These are phyloP conservation scores for Dioscorea alata DNA, from an alignment of 106 monocot species.

Conservation along the genomic window DNA sequence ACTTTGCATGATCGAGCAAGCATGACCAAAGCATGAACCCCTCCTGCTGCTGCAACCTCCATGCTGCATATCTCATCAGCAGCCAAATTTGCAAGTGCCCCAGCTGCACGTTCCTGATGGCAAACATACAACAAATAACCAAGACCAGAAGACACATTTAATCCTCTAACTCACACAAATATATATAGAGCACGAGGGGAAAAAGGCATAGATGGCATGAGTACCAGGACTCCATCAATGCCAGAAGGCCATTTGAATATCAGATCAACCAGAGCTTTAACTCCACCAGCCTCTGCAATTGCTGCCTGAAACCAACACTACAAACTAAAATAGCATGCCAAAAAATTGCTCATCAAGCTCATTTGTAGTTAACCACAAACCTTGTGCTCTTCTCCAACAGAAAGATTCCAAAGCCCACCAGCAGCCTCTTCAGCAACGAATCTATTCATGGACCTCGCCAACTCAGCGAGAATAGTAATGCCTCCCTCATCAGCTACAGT, in stretches of 20 bases:
- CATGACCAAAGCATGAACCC: constrained; percentile 87
- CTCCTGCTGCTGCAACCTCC: constrained; percentile 86
- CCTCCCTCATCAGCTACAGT: constrained; percentile 95
- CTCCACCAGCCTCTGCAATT: constrained; percentile 90
- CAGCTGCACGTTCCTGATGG: constrained; percentile 93
- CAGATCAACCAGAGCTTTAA: constrained; percentile 94
- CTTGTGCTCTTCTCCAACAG: constrained; percentile 99
- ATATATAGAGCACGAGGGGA: too few species aligned
- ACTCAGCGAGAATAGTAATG: constrained; percentile 64
- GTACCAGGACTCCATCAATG: constrained; percentile 93
- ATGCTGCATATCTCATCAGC: constrained; percentile 98
- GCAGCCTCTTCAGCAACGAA: constrained; percentile 98
- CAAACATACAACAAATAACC: too few species aligned
- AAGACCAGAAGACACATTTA: too few species aligned
- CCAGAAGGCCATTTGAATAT: constrained; percentile 90
- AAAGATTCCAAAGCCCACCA: constrained; percentile 99
- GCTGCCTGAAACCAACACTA: constrained; percentile 46
- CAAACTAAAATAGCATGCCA: background rate
- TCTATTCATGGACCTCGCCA: constrained; percentile 87
- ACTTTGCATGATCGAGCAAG: constrained; percentile 90
- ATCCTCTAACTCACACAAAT: too few species aligned
- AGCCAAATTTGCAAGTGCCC: constrained; percentile 96
- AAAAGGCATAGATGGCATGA: background rate
- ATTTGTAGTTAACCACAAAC: constrained; percentile 17
- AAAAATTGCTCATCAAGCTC: background rate